Evolutionary conservation across 2,329 filamentous ascomycete species (phyloP), one percentile per base, ranked within the genome.

Genomic region (Calonectria crousiana): DNA sequence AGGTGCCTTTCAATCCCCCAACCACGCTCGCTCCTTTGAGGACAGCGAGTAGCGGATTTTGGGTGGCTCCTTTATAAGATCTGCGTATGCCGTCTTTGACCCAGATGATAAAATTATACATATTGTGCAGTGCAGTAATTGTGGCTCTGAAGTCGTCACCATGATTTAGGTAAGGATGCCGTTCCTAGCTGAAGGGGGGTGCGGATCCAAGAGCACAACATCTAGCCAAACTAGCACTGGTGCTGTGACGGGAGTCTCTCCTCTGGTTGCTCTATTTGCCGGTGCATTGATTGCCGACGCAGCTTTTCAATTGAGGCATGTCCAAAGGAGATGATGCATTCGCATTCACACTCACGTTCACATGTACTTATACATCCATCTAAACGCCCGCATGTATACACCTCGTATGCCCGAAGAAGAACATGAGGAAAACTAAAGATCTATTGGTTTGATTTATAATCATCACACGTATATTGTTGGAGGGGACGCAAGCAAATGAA

Each of bases 41-140:
- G 86, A 79, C 30, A 75, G 79, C 14, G 79, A 81, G 53, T 38
- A 60, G 60, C 77, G 74, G 62, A 73, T 85, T 3, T 80, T 86
- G 6, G 85, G 85, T 23, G 84, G 84, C 67, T 84, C 84, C 8
- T 86, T 86, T 75, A 80, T 86, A n/a, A 79, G 84, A 10, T 80
- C 84, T 1, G 82, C 84, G 4, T 86, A 85, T 34, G 81, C 82
- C 10, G 83, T 85, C 34, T 84, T 81, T 68, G 83, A 84, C 58
- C 76, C 75, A 77, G 82, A 83, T 26, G 83, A 84, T 74, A 74
- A 77, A 18, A 78, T 79, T n/a, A 75, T 84, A 10, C 78, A 82
- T 32, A 60, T 84, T 10, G 82, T 77, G 6, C 77, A 80, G 52
- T 76, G 76, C 20, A 78, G 65, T 1, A 78, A 84, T 72, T 84